Conservation (phyloP, 495 filamentous ascomycete genomes). For the Thozetella sp. region DNA sequence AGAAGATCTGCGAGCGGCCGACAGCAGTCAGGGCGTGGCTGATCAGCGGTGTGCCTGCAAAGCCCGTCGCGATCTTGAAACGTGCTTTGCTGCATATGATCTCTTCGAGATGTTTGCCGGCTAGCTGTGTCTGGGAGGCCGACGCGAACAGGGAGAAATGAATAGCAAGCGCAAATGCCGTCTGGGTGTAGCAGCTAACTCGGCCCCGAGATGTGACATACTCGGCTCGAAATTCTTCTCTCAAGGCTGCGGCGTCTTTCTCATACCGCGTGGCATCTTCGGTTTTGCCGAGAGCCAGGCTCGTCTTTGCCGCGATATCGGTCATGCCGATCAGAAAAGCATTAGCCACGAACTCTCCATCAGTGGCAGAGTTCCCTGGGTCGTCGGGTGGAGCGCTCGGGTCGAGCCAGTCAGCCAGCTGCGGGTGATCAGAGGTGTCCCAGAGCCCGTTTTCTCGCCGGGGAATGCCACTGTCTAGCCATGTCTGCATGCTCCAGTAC, state of each 20-base stretch:
- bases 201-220: slow-evolving; percentile 34
- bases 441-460: slow-evolving; percentile 33
- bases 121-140: slow-evolving; percentile 7
- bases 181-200: slow-evolving; percentile 41
- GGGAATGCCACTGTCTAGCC: slow-evolving; percentile 37
- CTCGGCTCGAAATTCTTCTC: slow-evolving; percentile 35
- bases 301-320: not conserved
- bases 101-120: not conserved
- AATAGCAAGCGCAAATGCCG: slow-evolving; percentile 38
- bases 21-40: slow-evolving; percentile 32
- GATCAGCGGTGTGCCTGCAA: slow-evolving; percentile 48
- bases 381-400: slow-evolving; percentile 39
- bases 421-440: too few relatives aligned
- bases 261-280: not conserved
- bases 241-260: slow-evolving; percentile 39
- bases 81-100: slow-evolving; percentile 8
- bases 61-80: slow-evolving; percentile 50
- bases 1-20: slow-evolving; percentile 23
- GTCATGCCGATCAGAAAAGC: not conserved
- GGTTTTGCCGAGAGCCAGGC: not conserved
- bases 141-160: slow-evolving; percentile 30
- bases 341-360: slow-evolving; percentile 11
- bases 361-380: slow-evolving; percentile 34
- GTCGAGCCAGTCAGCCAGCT: slow-evolving; percentile 51
- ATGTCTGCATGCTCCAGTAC: slow-evolving; percentile 38